phyloP scores from a whole-genome alignment of 306 rosid species.

The Clitoria ternatea region DNA sequence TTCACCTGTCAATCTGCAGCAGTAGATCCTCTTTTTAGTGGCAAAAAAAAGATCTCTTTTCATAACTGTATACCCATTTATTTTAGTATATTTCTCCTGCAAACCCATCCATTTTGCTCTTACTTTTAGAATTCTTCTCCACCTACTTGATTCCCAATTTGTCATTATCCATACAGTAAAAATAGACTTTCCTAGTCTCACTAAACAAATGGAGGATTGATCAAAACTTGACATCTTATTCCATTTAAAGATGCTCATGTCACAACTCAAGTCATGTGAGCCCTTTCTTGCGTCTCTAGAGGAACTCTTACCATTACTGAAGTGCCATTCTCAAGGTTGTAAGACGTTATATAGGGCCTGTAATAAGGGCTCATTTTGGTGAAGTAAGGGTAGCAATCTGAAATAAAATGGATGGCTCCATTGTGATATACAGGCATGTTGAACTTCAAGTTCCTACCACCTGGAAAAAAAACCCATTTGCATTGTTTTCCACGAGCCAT shows the following conservation, averaged over 20 bases:
- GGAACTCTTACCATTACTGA: not conserved
- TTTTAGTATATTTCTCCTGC: not conserved
- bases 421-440: too few species aligned
- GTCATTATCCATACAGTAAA: constrained; percentile 16
- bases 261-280: not conserved
- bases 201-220: constrained; percentile 20
- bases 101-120: not conserved
- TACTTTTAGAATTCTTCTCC: not conserved
- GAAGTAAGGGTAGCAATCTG: too few species aligned
- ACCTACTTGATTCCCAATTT: not conserved
- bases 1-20: not conserved
- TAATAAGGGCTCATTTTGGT: too few species aligned
- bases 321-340: not conserved
- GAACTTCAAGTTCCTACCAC: too few species aligned
- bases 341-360: too few species aligned
- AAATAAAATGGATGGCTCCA: too few species aligned
- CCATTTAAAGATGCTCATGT: not conserved
- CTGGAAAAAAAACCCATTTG: too few species aligned
- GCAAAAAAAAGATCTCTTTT: not conserved
- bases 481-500: too few species aligned
- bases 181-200: not conserved
- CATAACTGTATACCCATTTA: not conserved
- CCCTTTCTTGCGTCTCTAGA: not conserved
- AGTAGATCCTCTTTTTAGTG: not conserved
- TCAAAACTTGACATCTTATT: not conserved